A percentile compares a stretch with the other conserved stretches of the same genome.
Evolutionary conservation across 495 filamentous ascomycete genomes (phyloP).

Genomic region (Lepidopterella palustris): DNA sequence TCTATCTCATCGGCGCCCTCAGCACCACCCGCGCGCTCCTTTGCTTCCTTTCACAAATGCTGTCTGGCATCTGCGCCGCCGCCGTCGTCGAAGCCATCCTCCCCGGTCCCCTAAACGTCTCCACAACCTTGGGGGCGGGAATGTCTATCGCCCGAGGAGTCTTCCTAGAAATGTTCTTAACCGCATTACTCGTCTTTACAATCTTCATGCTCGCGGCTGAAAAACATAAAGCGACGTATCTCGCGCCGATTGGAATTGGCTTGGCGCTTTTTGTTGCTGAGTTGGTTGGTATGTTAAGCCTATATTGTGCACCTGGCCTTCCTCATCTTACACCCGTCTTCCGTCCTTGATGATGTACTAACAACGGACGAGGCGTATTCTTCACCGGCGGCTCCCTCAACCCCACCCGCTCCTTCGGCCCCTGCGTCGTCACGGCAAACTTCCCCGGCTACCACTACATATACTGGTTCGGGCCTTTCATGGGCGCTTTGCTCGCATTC

Average conservation of each 20-base stretch:
- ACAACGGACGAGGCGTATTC: conserved; percentile 47
- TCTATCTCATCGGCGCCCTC: conserved; percentile 50
- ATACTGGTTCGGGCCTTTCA: conserved; percentile 42
- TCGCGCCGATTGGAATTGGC: conserved; percentile 72
- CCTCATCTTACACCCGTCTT: not conserved
- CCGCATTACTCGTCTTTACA: conserved; percentile 65
- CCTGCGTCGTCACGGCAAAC: conserved; percentile 61
- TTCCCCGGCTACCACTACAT: conserved; percentile 68
- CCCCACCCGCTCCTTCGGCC: conserved; percentile 64
- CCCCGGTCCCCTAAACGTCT: conserved; percentile 54
- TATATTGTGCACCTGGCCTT: too few relatives aligned
- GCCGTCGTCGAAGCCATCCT: conserved; percentile 56
- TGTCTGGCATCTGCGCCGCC: conserved; percentile 51
- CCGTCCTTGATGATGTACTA: not conserved
- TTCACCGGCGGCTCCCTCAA: conserved; percentile 68
- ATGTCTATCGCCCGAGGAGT: conserved; percentile 58
- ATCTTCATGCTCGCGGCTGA: conserved; percentile 76
- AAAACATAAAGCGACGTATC: conserved; percentile 68
- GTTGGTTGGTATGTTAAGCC: conserved; percentile 55
- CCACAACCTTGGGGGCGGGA: conserved; percentile 51
- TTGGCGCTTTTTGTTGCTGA: conserved; percentile 62
- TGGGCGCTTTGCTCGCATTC: conserved; percentile 35
- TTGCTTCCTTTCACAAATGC: conserved; percentile 48
- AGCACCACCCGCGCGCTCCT: conserved; percentile 43
- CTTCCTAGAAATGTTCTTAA: conserved; percentile 77